Conservation (phyloP, 495 filamentous ascomycete species). For the Penicillium salamii region DNA sequence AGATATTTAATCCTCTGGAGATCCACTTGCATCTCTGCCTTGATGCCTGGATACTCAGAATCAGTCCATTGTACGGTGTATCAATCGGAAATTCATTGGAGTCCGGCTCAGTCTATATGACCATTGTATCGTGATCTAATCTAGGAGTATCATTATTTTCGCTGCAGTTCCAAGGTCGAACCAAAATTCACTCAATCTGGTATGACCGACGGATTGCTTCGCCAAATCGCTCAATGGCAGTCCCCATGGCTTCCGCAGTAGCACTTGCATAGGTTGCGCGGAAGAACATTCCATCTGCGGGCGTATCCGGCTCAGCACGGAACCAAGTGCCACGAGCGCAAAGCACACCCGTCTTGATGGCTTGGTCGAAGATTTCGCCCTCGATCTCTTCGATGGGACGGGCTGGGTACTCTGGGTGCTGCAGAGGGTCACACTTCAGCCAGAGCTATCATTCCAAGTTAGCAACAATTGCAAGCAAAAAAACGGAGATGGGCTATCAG, state of each 20-base stretch:
- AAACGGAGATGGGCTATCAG: too few species aligned
- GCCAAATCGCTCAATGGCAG: background rate
- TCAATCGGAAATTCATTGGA: too few species aligned
- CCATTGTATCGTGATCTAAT: too few species aligned
- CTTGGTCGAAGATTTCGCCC: background rate
- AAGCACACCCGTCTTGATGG: background rate
- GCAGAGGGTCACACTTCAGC: background rate
- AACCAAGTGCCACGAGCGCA: conserved; percentile 2
- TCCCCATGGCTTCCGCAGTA: background rate
- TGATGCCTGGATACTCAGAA: background rate
- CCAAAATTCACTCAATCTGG: background rate
- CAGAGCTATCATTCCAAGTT: background rate
- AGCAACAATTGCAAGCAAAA: too few species aligned
- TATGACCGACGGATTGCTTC: background rate
- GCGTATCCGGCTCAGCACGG: background rate
- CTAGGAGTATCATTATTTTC: too few species aligned
- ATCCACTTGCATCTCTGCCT: background rate
- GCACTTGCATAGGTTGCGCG: conserved; percentile 4
- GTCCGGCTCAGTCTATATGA: too few species aligned
- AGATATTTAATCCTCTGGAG: conserved; percentile 17
- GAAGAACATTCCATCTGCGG: conserved; percentile 1
- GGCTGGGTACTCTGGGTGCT: background rate
- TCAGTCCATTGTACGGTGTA: too few species aligned
- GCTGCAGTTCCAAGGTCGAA: background rate
- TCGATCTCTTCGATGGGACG: background rate